phyloP scores from a whole-genome alignment of 495 filamentous ascomycete genomes.

The Penicillium robsamsonii region DNA sequence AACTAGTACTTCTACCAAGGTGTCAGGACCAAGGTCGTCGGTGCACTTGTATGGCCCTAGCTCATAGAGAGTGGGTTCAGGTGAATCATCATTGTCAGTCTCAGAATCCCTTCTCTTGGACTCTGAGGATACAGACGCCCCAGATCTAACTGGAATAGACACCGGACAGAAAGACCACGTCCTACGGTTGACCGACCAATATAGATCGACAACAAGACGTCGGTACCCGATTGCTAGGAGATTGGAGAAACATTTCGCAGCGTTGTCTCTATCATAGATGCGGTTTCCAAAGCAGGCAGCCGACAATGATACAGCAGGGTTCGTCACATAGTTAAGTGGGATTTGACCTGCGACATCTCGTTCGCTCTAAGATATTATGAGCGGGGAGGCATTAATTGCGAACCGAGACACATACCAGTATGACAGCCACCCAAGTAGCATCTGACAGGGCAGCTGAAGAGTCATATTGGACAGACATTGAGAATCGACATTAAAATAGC shows the following conservation, averaged over 20 bases:
- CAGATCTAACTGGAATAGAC: conserved; percentile 28
- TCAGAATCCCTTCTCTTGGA: conserved; percentile 22
- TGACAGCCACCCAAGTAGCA: conserved; percentile 36
- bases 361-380: conserved; percentile 45
- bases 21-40: conserved; percentile 43
- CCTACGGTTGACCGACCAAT: conserved; percentile 55
- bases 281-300: conserved; percentile 58
- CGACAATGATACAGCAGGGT: conserved; percentile 52
- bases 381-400: neutral
- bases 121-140: conserved; percentile 24
- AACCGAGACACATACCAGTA: conserved; percentile 32
- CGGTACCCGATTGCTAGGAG: conserved; percentile 58
- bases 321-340: conserved; percentile 61
- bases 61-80: conserved; percentile 42
- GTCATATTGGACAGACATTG: conserved; percentile 38
- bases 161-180: conserved; percentile 62
- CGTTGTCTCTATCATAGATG: conserved; percentile 46
- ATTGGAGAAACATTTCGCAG: conserved; percentile 57
- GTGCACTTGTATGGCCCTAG: conserved; percentile 60
- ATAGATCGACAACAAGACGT: conserved; percentile 60
- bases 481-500: conserved; percentile 8
- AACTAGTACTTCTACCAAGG: conserved; percentile 45
- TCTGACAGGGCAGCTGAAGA: conserved; percentile 32
- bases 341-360: conserved; percentile 58
- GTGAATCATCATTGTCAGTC: conserved; percentile 26